Percentiles rank a stretch among this genome's conserved stretches.
These are phyloP conservation scores for Pseudocercospora crystallina DNA, from an alignment of 2,329 filamentous ascomycete genomes.

Conservation along the genomic window DNA sequence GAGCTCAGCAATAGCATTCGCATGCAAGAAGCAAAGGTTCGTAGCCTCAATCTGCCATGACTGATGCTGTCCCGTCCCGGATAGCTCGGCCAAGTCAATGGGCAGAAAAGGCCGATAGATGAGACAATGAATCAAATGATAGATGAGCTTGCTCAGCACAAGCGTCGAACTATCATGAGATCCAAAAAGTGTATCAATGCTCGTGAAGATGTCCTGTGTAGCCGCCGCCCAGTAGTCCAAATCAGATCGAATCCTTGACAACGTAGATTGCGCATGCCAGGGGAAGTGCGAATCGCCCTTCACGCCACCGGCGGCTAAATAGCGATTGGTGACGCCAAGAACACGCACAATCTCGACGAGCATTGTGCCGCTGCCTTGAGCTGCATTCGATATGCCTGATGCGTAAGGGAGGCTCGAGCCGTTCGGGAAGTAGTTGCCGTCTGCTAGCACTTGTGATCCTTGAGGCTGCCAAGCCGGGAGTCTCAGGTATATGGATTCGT, in stretches of 20 bases:
- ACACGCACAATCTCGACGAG: conserved; percentile 82
- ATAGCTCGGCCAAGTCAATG: conserved; percentile 77
- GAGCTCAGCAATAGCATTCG: conserved; percentile 81
- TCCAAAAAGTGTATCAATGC: conserved; percentile 71
- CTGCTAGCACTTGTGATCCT: conserved; percentile 57
- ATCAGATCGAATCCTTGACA: conserved; percentile 83
- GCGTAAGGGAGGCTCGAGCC: conserved; percentile 64
- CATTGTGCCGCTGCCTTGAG: conserved; percentile 74
- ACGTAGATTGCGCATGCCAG: conserved; percentile 81
- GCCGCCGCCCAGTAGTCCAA: conserved; percentile 82
- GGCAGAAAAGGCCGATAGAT: conserved; percentile 85
- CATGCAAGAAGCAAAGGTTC: conserved; percentile 81
- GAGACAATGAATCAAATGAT: conserved; percentile 82
- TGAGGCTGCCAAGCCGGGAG: conserved; percentile 72
- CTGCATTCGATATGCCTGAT: conserved; percentile 56
- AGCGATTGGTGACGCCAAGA: conserved; percentile 78
- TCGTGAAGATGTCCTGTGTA: conserved; percentile 75
- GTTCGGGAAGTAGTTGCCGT: conserved; percentile 79
- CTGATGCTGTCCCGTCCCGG: conserved; percentile 78
- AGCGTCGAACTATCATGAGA: conserved; percentile 76
- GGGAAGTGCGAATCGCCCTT: conserved; percentile 89
- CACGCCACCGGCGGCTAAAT: conserved; percentile 79
- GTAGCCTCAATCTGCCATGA: conserved; percentile 92
- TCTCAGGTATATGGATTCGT: conserved; percentile 72
- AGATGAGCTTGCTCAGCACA: conserved; percentile 81